Base-by-base conservation (phyloP, 2,329 filamentous ascomycete genomes). In the Beauveria sp. region DNA sequence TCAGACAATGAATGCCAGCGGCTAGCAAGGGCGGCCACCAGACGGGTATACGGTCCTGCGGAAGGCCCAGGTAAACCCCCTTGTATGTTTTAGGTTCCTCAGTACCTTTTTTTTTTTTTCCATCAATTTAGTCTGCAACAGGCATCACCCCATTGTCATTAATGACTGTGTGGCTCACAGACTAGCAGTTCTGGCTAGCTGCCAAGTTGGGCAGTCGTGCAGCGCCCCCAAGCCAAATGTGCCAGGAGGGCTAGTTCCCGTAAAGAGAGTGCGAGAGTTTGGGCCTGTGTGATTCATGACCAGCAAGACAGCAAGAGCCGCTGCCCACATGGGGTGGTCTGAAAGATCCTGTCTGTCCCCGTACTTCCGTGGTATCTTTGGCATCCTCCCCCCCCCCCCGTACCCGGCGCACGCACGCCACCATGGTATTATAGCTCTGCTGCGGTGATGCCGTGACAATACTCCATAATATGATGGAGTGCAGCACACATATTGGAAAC, bases 401-500 rank as follows among this genome's bases (percentile, higher is more conserved):
- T 47, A 53, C 3, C 50, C 26, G n/a, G 42, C 14, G 51, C 49
- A 60, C 47, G 10, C 40, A 52, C 58, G 58, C 58, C 50, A 60
- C 49, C 50, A 24, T n/a, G 20, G 50, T 60, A 53, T 59, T 51
- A 59, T 59, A 59, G 56, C 24, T 43, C 46, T 52, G 26, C 24
- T 52, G 47, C 47, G 57, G 56, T 58, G 57, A 59, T 59, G 34
- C 57, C 57, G 49, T 59, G 57, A 43, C 47, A 59, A 52, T 59
- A 59, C 57, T 59, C 57, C 57, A 59, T 59, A 59, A 51, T 59
- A 50, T 24, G 55, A 60, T 60, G 58, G 58, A 60, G 58, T 38
- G 58, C 49, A 54, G 58, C 40, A 47, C 53, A 46, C 49, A 46
- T 51, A 38, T 46, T 60, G 49, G 26, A 42, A 60, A 60, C 49